These are phyloP conservation scores for Deuterostichococcus epilithicus DNA, from an alignment of 139 green algal species.

Conservation along the genomic window DNA sequence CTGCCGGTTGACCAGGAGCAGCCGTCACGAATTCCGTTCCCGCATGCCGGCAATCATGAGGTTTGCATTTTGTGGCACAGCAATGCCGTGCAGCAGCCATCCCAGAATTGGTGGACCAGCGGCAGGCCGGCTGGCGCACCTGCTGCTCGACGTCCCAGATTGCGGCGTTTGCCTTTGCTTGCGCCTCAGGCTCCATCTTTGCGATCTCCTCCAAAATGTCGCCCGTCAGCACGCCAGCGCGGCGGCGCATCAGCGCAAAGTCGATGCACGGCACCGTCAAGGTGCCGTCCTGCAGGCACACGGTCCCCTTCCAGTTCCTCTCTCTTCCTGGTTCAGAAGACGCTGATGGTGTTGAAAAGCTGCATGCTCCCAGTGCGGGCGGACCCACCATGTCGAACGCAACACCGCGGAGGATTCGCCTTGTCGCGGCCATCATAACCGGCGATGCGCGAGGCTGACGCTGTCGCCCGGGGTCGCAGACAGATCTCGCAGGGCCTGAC, in stretches of 20 bases:
- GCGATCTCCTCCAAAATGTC: slow-evolving; percentile 62
- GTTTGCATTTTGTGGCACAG: no score
- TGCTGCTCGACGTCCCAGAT: slow-evolving; percentile 58
- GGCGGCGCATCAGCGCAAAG: slow-evolving; percentile 23
- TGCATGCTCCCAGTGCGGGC: not conserved
- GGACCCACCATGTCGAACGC: slow-evolving; percentile 24
- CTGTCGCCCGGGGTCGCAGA: no score
- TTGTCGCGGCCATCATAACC: not conserved
- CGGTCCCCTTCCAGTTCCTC: no score
- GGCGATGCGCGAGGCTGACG: not conserved
- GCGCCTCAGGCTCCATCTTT: slow-evolving; percentile 25
- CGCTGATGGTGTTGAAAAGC: not conserved
- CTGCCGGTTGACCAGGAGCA: slow-evolving; percentile 18
- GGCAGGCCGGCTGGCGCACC: slow-evolving; percentile 22
- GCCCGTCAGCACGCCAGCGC: slow-evolving; percentile 4
- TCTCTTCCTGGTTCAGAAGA: not conserved
- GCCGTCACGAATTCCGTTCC: not conserved
- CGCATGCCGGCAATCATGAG: not conserved
- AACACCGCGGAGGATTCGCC: slow-evolving; percentile 9
- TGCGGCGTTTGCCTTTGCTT: slow-evolving; percentile 18
- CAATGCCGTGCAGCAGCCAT: not conserved
- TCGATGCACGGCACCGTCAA: slow-evolving; percentile 28
- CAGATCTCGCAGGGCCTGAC: no score
- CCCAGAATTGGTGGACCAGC: no score
- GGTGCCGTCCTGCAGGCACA: slow-evolving; percentile 20